Base-by-base conservation (phyloP, 1,284 basidiomycete genomes). In the Trichosporon asahii region DNA sequence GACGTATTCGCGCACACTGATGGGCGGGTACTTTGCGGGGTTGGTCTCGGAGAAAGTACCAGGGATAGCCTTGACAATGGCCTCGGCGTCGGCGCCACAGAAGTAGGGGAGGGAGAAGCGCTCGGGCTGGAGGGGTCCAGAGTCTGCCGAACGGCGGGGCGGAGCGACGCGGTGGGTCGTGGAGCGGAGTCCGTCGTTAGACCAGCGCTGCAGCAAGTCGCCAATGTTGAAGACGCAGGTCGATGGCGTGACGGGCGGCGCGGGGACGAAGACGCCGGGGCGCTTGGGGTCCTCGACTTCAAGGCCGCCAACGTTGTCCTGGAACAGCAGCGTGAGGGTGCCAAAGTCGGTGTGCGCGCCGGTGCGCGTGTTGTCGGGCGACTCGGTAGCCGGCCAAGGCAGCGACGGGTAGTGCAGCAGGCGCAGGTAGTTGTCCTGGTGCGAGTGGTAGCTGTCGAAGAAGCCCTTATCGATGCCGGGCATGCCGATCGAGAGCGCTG, bases 191-290 rank as follows among this genome's bases (percentile, higher is more conserved):
- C 82, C 85, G 75, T 89, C 88, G 74, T 89, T 89, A 0, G 87
- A 87, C 88, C 88, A 89, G 72, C 88, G 81, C 86, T 87, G 87
- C 70, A 89, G 78, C 72, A 88, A 86, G 75, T 89, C 88, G 3
- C 87, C 88, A 4, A 88, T 88, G 74, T 89, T 89, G 66, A 89
- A 86, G 18, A 89, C 82, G n/a, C 89, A 80, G 0, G 87, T 85
- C 2, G 86, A 86, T 6, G 85, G 82, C 6, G 37, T 44, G 3
- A 89, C 76, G 0, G 87, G 87, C 2, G 85, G 84, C 3, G 86
- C 88, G 23, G 85, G 82, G 84, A 82, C 77, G 74, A 88, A 89
- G 0, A 74, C 71, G 2, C 86, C 87, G 1, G 86, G 85, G 8
- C 64, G 46, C n/a, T 66, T 79, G 0, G 87, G 87, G 75, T 87